These are phyloP conservation scores for Pseudocercospora musae DNA, from an alignment of 2,329 filamentous ascomycete genomes.

Conservation along the genomic window DNA sequence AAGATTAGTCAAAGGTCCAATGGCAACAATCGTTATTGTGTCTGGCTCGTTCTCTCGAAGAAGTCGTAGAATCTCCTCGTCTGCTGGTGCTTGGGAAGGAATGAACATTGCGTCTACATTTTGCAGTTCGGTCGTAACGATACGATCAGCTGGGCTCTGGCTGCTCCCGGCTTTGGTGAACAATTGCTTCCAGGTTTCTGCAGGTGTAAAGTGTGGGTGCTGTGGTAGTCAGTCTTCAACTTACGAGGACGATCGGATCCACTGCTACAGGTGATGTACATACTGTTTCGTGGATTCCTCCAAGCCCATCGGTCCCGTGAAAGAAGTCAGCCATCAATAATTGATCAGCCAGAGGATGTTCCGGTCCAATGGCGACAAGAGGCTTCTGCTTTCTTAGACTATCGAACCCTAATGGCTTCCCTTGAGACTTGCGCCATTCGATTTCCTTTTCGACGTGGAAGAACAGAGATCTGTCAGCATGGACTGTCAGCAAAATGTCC, in stretches of 20 bases:
- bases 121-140: constrained; percentile 38
- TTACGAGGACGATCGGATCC: neutral
- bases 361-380: constrained; percentile 75
- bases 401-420: constrained; percentile 67
- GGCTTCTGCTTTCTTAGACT: constrained; percentile 68
- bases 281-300: constrained; percentile 48
- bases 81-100: constrained; percentile 68
- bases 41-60: constrained; percentile 78
- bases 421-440: constrained; percentile 71
- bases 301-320: constrained; percentile 53
- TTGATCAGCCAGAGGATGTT: constrained; percentile 80
- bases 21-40: constrained; percentile 83
- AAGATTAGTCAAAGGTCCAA: constrained; percentile 91
- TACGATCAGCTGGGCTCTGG: constrained; percentile 31
- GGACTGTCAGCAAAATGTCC: neutral
- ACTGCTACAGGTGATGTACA: neutral
- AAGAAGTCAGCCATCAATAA: constrained; percentile 70
- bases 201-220: constrained; percentile 48
- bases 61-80: constrained; percentile 85
- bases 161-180: constrained; percentile 38
- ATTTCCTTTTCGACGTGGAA: constrained; percentile 88
- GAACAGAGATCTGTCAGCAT: constrained; percentile 62
- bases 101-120: constrained; percentile 59
- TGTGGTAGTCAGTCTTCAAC: constrained; percentile 21
- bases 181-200: constrained; percentile 48